Evolutionary conservation across 2,329 filamentous ascomycete species (phyloP), one percentile per base, ranked within the genome.

Genomic region (Ophiocordyceps polyrhachis-furcata): DNA sequence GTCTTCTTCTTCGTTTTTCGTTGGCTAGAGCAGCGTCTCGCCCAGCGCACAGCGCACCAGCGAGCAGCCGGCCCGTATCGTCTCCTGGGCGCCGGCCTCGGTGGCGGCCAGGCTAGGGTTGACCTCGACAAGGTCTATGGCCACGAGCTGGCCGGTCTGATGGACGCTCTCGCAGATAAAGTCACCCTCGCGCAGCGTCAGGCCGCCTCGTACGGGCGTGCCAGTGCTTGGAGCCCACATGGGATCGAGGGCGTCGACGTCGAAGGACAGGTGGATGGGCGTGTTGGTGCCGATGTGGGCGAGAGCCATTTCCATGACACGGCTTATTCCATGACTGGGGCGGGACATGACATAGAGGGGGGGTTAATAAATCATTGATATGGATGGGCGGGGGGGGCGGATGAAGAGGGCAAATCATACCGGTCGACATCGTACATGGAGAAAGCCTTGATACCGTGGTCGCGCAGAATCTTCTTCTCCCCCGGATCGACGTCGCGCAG

Each of bases 371-470:
- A n/a, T n/a, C n/a, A n/a, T n/a, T n/a, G n/a, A n/a, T n/a, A n/a
- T n/a, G n/a, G n/a, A n/a, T n/a, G n/a, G n/a, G n/a, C n/a, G n/a
- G n/a, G n/a, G n/a, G n/a, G n/a, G n/a, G n/a, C n/a, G n/a, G n/a
- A n/a, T n/a, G n/a, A n/a, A n/a, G n/a, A n/a, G n/a, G n/a, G n/a
- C n/a, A n/a, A n/a, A n/a, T n/a, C n/a, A n/a, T n/a, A 86, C 82
- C 76, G 74, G 64, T 98, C 91, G 62, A 98, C 83, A 59, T 98
- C 91, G 60, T 94, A 91, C 91, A 98, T 98, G 66, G 82, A 89
- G 58, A 96, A 98, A 4, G 89, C 89, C 70, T 85, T 89, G 69
- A 98, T 91, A 40, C 82, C 81, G 57, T 96, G 70, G 52, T 96
- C 85, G 47, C 81, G 74, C 50, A 98, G 68, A 49, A 95, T 84